phyloP scores from a whole-genome alignment of 2,329 filamentous ascomycete genomes.

The Calonectria pauciramosa region DNA sequence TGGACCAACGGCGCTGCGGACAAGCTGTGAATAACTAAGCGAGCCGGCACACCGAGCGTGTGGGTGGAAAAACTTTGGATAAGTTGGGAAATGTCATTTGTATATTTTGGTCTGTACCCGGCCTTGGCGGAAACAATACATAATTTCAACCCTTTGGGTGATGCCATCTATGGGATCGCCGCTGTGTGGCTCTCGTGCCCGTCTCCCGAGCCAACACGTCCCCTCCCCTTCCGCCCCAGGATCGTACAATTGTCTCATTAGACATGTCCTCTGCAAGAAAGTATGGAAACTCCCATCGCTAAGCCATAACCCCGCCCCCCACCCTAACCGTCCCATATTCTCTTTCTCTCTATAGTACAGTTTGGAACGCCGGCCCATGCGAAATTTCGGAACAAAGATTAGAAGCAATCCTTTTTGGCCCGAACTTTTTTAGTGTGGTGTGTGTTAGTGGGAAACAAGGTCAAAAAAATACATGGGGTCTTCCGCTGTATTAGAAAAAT shows the following conservation, averaged over 20 bases:
- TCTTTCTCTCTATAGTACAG: conserved; percentile 48
- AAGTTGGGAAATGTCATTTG: conserved; percentile 41
- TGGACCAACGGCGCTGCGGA: conserved; percentile 50
- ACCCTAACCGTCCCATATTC: conserved; percentile 31
- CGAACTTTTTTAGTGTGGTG: conserved; percentile 36
- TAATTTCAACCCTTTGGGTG: conserved; percentile 15
- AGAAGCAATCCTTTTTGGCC: conserved; percentile 34
- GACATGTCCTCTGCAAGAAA: conserved; percentile 36
- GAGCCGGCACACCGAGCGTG: not conserved
- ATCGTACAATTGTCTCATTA: conserved; percentile 39
- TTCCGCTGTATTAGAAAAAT: conserved; percentile 10
- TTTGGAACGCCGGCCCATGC: conserved; percentile 52
- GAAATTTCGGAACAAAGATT: conserved; percentile 37
- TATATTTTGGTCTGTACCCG: conserved; percentile 43
- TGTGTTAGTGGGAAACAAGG: not conserved
- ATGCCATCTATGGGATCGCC: conserved; percentile 29
- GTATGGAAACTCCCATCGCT: conserved; percentile 40
- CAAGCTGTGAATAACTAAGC: conserved; percentile 9
- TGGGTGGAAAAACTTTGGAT: not conserved
- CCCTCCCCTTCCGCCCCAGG: not conserved
- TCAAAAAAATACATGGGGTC: conserved; percentile 38
- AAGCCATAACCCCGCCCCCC: conserved; percentile 40
- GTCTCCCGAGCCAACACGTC: conserved; percentile 1
- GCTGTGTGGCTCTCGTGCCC: not conserved
- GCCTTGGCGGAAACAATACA: conserved; percentile 25